phyloP scores from a whole-genome alignment of 2,329 filamentous ascomycete genomes.

The Thielaviopsis populi region DNA sequence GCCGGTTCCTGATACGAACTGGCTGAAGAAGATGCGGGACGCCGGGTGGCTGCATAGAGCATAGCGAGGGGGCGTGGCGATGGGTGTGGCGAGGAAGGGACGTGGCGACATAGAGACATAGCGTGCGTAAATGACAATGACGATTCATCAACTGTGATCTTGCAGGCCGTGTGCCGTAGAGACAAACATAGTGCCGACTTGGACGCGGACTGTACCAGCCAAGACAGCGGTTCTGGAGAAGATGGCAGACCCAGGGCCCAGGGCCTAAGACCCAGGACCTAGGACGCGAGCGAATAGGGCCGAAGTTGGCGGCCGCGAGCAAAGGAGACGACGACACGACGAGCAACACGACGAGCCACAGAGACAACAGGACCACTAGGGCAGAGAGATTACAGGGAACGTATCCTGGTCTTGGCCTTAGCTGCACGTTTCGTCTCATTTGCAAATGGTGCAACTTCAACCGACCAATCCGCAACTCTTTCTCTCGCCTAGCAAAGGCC shows the following conservation, averaged over 20 bases:
- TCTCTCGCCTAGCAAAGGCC: slow-evolving; percentile 4
- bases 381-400: slow-evolving; percentile 1
- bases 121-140: background rate
- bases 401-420: background rate
- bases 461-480: slow-evolving; percentile 5
- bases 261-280: background rate
- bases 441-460: slow-evolving; percentile 4
- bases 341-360: too few relatives aligned
- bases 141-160: background rate
- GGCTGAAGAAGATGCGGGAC: background rate
- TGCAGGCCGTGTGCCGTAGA: background rate
- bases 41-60: background rate
- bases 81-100: background rate
- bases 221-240: background rate
- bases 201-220: background rate
- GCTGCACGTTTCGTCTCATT: slow-evolving; percentile 6
- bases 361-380: background rate
- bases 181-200: background rate
- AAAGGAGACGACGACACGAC: background rate
- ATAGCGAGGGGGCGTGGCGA: slow-evolving; percentile 1
- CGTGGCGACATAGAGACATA: background rate
- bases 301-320: background rate
- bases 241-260: too few relatives aligned
- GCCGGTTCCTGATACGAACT: background rate
- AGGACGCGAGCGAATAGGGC: background rate